A percentile compares a stretch with the other conserved stretches of the same genome.
These are phyloP conservation scores for Trichophyton mentagrophytes DNA, from an alignment of 2,329 filamentous ascomycete genomes.

Conservation along the genomic window DNA sequence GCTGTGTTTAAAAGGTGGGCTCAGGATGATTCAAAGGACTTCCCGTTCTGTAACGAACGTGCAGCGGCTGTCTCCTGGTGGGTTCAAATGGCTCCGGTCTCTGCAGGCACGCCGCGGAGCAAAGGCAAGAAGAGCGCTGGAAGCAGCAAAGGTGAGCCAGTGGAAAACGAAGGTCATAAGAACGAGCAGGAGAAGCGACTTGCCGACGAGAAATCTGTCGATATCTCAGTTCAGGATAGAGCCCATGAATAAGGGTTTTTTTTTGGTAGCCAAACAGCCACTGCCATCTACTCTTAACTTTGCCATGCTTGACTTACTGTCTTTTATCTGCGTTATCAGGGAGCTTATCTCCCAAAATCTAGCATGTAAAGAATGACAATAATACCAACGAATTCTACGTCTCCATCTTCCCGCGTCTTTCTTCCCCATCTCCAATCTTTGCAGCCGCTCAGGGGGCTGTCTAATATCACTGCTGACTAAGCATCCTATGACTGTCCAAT, in stretches of 20 bases:
- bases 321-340: not conserved
- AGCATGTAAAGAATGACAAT: not conserved
- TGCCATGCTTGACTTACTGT: not conserved
- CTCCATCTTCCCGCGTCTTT: not conserved
- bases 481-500: not conserved
- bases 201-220: not conserved
- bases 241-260: not conserved
- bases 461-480: not conserved
- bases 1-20: constrained; percentile 44
- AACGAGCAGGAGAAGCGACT: not conserved
- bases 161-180: not conserved
- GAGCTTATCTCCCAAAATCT: not conserved
- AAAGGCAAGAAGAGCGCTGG: constrained; percentile 10
- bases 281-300: not conserved
- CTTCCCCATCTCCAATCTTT: not conserved
- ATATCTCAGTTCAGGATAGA: not conserved
- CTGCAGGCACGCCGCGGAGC: constrained; percentile 10
- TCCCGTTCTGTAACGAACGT: constrained; percentile 56
- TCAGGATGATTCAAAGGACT: constrained; percentile 54
- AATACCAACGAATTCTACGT: not conserved
- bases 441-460: not conserved
- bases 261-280: not conserved
- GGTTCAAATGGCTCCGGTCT: constrained; percentile 48
- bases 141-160: constrained; percentile 4
- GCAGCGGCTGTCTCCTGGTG: constrained; percentile 57